Evolutionary conservation across 345 rosid species (phyloP).

Genomic region (Populus euphratica): DNA sequence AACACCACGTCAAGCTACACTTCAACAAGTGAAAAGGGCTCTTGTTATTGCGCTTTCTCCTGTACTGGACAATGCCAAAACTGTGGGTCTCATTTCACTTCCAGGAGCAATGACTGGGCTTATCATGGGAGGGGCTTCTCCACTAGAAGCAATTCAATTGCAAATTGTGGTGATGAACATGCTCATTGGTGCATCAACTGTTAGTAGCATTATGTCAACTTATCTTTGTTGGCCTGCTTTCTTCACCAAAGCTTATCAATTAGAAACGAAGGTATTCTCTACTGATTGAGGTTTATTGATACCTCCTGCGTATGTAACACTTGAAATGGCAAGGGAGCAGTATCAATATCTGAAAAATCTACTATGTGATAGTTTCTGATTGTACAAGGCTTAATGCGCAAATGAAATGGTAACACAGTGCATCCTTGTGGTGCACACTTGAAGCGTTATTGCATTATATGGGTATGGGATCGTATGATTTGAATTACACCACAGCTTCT

Average conservation of each 20-base stretch:
- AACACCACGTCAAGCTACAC: constrained; percentile 72
- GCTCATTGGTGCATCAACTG: constrained; percentile 73
- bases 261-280: constrained; percentile 58
- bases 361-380: neutral
- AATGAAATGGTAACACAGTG: too few relatives aligned
- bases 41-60: constrained; percentile 82
- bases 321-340: neutral
- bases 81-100: constrained; percentile 82
- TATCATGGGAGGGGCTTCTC: constrained; percentile 97
- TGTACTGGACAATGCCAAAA: constrained; percentile 80
- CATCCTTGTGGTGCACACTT: too few relatives aligned
- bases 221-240: constrained; percentile 88
- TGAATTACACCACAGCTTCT: too few relatives aligned
- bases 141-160: constrained; percentile 80
- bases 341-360: neutral
- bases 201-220: constrained; percentile 76
- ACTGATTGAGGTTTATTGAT: constrained; percentile 17
- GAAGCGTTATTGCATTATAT: too few relatives aligned
- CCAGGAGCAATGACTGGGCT: constrained; percentile 94
- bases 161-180: constrained; percentile 98
- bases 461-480: too few relatives aligned
- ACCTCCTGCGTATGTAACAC: neutral
- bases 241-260: constrained; percentile 78
- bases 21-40: constrained; percentile 70
- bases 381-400: too few relatives aligned